Evolutionary conservation across 2,329 filamentous ascomycete species (phyloP), one percentile per base, ranked within the genome.

Genomic region (Aspergillus terreus): DNA sequence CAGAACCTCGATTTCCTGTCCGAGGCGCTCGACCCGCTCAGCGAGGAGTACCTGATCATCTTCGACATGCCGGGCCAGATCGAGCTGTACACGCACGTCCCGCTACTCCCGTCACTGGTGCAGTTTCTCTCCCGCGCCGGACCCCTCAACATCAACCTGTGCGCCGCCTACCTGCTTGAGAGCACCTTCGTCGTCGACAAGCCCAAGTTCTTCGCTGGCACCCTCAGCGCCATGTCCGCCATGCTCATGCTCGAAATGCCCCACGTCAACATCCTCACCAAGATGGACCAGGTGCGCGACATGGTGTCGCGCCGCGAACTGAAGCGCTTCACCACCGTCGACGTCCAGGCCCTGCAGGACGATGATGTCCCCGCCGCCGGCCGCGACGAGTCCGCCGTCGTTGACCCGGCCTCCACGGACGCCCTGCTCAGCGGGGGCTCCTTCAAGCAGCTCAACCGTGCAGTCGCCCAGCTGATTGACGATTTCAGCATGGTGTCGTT

Each of bases 21-120:
- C 44, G 88, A 95, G 57, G 85, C 88, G 15, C 83, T 96, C 50
- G 90, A 95, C 63, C 82, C 85, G 40, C 78, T 95, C 51, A 92
- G 90, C 9, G 94, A 99, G 64, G 94, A 97, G 64, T 96, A 96
- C 71, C 82, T 99, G 57, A 95, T 97, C 71, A 88, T 99, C 57
- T 91, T 99, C 75, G 94, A 99, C 74, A 96, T 97, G 88, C 94
- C 94, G 0, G 94, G 94, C 51, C 94, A 99, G 76, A 97, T 99
- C 71, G 94, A 99, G 75, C 83, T 99, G 12, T 99, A 97, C 76
- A 97, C 92, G 2, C 94, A 99, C 70, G 88, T 97, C 32, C 94
- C 94, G 36, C 88, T 99, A 59, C 78, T 99, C 30, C 94, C 94
- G 1, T 83, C 85, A 17, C 82, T 99, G 44, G 85, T 92, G 59